Base-by-base conservation (phyloP, 2,329 filamentous ascomycete species). In the Fonsecaea multimorphosa region DNA sequence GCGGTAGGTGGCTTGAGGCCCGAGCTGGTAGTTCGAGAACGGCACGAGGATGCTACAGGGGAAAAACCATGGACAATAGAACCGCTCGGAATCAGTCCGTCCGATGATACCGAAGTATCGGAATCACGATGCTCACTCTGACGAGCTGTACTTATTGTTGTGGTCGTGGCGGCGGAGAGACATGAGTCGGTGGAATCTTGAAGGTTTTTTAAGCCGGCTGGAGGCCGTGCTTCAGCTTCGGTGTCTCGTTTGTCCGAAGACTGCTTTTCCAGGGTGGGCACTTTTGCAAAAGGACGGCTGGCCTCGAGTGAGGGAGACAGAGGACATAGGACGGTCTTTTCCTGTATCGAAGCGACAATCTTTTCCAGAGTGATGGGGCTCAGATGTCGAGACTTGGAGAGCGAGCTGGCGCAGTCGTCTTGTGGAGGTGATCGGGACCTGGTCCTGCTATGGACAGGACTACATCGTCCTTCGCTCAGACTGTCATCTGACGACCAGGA, bases 291-390 rank as follows among this genome's bases (percentile, higher is more conserved):
- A 32, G 77, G 74, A 27, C 78, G 67, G 61, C 79, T 74, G 73
- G 79, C 71, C 73, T 77, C 68, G 75, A 82, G 63, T 78, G 77
- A 58, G 31, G 82, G 77, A 56, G 84, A 80, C 40, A 87, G 77
- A 3, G 86, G 86, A 73, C 86, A 83, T 24, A 94, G 82, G 53
- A 85, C 85, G 77, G 88, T 88, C 79, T 91, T 92, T 78, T 95
- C 90, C 78, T 96, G 91, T 76, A 97, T 97, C 44, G 90, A 92
- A 63, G 91, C 87, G 49, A 97, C 92, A 86, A 98, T 96, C 81
- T 96, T 96, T 79, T 97, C 92, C 32, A 98, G 85, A 73, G 95
- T 91, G 74, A 92, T 86, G 6, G 94, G 92, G n/a, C 93, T 96
- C 72, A 97, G 94, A 79, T 97, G 93, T 70, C 90, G 87, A 75